Evolutionary conservation across 306 rosid genomes (phyloP).

Genomic region (Lathyrus tuberosus): DNA sequence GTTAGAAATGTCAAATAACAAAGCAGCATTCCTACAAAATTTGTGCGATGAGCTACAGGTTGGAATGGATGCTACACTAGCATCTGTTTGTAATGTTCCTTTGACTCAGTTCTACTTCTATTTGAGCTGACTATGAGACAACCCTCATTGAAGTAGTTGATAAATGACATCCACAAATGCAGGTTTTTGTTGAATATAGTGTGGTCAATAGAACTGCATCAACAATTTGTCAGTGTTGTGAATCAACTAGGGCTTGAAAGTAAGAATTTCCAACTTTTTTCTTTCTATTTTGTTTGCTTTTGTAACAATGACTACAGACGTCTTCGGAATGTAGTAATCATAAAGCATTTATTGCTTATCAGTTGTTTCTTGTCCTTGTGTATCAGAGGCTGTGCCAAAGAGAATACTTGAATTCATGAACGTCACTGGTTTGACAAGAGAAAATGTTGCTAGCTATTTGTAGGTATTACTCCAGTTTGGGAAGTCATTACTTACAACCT

Average conservation of each 20-base stretch:
- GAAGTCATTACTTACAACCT: slow-evolving; percentile 1
- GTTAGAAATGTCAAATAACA: too few species aligned
- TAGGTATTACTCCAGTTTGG: slow-evolving; percentile 57
- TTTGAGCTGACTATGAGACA: too few species aligned
- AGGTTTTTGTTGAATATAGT: too few species aligned
- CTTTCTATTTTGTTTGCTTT: slow-evolving; percentile 7
- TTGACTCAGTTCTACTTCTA: too few species aligned
- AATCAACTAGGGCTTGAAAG: slow-evolving; percentile 90
- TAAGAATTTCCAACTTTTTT: slow-evolving; percentile 48
- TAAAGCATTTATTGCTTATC: slow-evolving; percentile 34
- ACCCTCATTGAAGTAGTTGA: too few species aligned
- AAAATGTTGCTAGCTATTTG: slow-evolving; percentile 86
- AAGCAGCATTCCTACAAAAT: too few species aligned
- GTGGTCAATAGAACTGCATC: slow-evolving; percentile 85
- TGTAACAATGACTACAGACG: background rate
- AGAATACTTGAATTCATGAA: slow-evolving; percentile 84
- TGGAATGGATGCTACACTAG: too few species aligned
- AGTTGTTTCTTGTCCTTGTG: slow-evolving; percentile 19
- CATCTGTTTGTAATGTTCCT: too few species aligned
- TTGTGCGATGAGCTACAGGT: too few species aligned
- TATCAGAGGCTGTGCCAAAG: slow-evolving; percentile 87
- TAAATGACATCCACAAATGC: too few species aligned
- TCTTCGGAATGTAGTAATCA: slow-evolving; percentile 11
- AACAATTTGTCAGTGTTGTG: slow-evolving; percentile 80
- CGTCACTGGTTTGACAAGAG: slow-evolving; percentile 84